phyloP scores from a whole-genome alignment of 140 eudicot genomes.

The Oenanthe javanica region DNA sequence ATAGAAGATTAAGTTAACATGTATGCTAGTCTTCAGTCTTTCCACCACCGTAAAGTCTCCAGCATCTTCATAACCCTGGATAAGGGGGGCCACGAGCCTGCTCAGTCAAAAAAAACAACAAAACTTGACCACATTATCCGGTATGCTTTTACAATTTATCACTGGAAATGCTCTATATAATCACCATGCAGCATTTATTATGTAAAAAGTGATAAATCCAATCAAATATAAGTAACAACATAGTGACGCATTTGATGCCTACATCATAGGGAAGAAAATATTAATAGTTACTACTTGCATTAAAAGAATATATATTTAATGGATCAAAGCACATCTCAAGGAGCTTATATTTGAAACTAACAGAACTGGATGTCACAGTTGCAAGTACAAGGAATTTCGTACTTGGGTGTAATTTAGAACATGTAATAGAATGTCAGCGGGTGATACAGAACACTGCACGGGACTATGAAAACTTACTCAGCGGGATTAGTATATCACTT shows the following conservation, averaged over 20 bases:
- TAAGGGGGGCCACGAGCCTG: slow-evolving; percentile 89
- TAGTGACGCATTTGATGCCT: not conserved
- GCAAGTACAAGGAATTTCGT: not conserved
- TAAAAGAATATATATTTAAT: not conserved
- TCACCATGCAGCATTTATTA: not conserved
- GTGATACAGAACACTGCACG: not conserved
- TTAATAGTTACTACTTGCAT: not conserved
- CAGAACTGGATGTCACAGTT: not conserved
- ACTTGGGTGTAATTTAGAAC: not conserved
- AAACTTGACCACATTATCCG: slow-evolving; percentile 1
- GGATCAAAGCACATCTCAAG: not conserved
- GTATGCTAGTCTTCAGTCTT: slow-evolving; percentile 80
- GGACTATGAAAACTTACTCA: not conserved
- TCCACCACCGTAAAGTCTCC: slow-evolving; percentile 78
- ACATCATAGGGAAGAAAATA: not conserved
- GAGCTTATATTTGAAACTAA: not conserved
- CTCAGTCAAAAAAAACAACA: slow-evolving; percentile 20
- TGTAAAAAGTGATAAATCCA: not conserved
- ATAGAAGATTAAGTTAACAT: slow-evolving; percentile 70
- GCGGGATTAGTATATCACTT: not conserved
- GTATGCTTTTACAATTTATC: not conserved
- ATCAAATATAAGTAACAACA: not conserved
- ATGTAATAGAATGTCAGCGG: not conserved
- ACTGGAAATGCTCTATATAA: slow-evolving; percentile 5
- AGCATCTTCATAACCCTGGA: slow-evolving; percentile 93